Percentiles rank a stretch among this genome's conserved stretches.
These are phyloP conservation scores for Talaromyces verruculosus DNA, from an alignment of 2,329 filamentous ascomycete genomes.

Conservation along the genomic window DNA sequence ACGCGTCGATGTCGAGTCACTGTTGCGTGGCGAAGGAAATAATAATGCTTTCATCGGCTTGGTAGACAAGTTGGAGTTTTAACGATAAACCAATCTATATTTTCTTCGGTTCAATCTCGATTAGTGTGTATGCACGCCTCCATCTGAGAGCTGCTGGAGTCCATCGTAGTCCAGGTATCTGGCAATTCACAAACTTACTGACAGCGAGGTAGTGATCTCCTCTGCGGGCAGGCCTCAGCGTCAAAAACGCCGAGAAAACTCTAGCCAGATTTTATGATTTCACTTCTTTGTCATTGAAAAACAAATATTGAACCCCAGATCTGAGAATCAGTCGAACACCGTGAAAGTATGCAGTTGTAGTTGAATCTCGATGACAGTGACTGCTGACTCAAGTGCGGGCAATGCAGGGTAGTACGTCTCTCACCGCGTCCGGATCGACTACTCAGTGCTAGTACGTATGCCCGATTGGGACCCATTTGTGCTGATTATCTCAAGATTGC, in stretches of 20 bases:
- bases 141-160: neutral
- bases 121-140: neutral
- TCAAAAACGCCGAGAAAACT: neutral
- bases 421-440: too few species aligned
- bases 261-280: too few species aligned
- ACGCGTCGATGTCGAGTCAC: conserved; percentile 73
- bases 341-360: neutral
- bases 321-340: neutral
- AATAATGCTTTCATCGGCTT: conserved; percentile 66
- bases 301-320: neutral
- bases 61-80: conserved; percentile 49
- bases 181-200: neutral
- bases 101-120: neutral
- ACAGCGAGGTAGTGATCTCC: neutral
- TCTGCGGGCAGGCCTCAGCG: neutral
- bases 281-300: neutral
- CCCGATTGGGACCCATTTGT: neutral
- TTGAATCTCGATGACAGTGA: neutral
- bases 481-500: neutral
- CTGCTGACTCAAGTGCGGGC: neutral
- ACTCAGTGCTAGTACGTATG: neutral
- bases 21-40: conserved; percentile 63
- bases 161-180: neutral
- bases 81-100: conserved; percentile 8
- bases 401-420: neutral